Evolutionary conservation across 2,329 filamentous ascomycete species (phyloP), one percentile per base, ranked within the genome.

Genomic region (Aspergillus aculeatus): DNA sequence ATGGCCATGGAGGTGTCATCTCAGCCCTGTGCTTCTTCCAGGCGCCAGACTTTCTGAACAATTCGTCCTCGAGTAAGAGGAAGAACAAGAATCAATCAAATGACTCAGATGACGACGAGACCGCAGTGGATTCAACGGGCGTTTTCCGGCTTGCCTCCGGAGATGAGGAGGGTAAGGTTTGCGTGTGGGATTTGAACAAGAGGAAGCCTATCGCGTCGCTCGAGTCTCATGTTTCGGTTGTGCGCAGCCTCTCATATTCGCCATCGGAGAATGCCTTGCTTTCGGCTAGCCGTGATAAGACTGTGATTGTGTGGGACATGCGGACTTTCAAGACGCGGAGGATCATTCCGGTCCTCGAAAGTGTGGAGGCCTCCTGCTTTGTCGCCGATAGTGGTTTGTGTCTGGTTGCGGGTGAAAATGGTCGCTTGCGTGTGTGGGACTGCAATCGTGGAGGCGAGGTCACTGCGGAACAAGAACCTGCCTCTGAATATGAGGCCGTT

Each of bases 1-100:
- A 94, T 67, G 93, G 93, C 1, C 94, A 96, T 58, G 92, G 92
- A 61, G 93, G 95, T 10, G 84, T 99, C 23, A 86, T 99, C 4
- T 96, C 95, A 12, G 92, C 95, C 0, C 81, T 99, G 19, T 89
- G 89, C 68, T 98, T 99, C 77, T 99, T 98, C 73, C 89, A 96
- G 71, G 81, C 91, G 16, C 82, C 87, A 24, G 71, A 76, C 11
- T 71, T 66, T 47, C 78, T 80, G 11, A 73, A 72, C 12, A 75
- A 79, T 32, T 73, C 75, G 6, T 74, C 71, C 3, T 64, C 67
- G 2, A 73, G 74, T 62, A 82, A 80, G 73, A 81, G 73, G 64
- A 83, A 75, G 73, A 82, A 74, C 57, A 71, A 73, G 64, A 66
- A 67, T 61, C 69, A 70, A 56, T 52, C 68, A 44, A 52, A 62